These are phyloP conservation scores for Diplodia intermedia DNA, from an alignment of 2,329 filamentous ascomycete species.

Conservation along the genomic window DNA sequence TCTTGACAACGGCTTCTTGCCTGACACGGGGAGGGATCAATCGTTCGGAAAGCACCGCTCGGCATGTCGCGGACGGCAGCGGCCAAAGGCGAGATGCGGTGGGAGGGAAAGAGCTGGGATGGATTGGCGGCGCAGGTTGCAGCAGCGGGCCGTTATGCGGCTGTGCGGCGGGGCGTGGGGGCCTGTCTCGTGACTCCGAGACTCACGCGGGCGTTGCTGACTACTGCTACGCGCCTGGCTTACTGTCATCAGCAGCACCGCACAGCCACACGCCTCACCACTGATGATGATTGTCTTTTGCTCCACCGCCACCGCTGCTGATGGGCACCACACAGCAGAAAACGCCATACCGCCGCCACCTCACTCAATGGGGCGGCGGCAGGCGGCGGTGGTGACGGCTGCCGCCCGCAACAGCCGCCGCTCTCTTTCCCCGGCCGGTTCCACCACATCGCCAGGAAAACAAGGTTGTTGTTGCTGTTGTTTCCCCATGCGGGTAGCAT, in stretches of 20 bases:
- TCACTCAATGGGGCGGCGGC: too few species aligned
- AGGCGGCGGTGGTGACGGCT: too few species aligned
- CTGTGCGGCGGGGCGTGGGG: neutral
- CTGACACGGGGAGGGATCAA: neutral
- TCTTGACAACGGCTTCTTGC: neutral
- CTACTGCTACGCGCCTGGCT: neutral
- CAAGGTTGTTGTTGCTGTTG: neutral
- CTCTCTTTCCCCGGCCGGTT: too few species aligned
- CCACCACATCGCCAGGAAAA: too few species aligned
- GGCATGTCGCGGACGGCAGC: neutral
- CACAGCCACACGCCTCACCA: neutral
- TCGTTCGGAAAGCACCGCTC: neutral
- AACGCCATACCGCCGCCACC: neutral
- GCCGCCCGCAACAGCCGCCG: too few species aligned
- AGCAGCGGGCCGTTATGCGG: slow-evolving; percentile 4
- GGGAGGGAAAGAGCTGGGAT: too few species aligned
- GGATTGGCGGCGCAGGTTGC: neutral
- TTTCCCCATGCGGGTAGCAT: neutral
- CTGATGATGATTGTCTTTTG: too few species aligned
- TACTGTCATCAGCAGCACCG: neutral
- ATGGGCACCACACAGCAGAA: neutral
- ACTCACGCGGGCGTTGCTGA: too few species aligned
- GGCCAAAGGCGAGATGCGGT: neutral
- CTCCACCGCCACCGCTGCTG: neutral
- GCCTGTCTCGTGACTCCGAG: neutral